A percentile compares a stretch with the other conserved stretches of the same genome.
phyloP scores from a whole-genome alignment of 306 rosid species.

The Dalbergia cochinchinensis region DNA sequence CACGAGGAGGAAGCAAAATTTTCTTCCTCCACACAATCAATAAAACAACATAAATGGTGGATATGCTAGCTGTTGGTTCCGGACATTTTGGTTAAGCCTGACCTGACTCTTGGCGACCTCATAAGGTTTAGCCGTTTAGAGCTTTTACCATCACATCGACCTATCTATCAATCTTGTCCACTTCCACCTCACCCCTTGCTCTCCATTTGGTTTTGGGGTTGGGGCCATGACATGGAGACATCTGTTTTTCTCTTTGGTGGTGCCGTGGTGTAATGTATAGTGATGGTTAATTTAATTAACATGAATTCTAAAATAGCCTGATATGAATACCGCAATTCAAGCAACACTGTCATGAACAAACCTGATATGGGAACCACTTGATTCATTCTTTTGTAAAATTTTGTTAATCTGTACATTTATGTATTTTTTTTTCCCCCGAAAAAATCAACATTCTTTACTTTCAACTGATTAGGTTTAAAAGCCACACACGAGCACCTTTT shows the following conservation, averaged over 20 bases:
- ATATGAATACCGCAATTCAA: background rate
- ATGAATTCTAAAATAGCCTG: too few species aligned
- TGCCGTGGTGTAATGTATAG: too few species aligned
- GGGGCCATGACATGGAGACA: background rate
- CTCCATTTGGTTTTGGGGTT: too few species aligned
- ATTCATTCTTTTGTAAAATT: background rate
- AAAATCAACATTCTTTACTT: too few species aligned
- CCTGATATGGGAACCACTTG: background rate
- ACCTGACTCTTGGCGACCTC: slow-evolving; percentile 36
- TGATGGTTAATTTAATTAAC: too few species aligned
- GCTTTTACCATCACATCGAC: too few species aligned
- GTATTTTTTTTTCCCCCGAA: too few species aligned
- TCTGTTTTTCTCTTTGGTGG: background rate
- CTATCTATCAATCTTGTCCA: background rate
- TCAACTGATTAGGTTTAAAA: too few species aligned
- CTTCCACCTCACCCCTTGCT: background rate
- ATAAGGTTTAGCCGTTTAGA: background rate
- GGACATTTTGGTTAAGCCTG: background rate
- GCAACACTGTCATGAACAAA: background rate
- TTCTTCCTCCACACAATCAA: background rate
- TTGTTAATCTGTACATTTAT: background rate
- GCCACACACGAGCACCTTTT: too few species aligned
- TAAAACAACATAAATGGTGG: background rate
- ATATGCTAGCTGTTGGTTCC: background rate
- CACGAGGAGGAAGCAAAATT: background rate